Evolutionary conservation across 352 stramenopile species (phyloP), one percentile per base, ranked within the genome.

Genomic region (Peronospora farinosa): DNA sequence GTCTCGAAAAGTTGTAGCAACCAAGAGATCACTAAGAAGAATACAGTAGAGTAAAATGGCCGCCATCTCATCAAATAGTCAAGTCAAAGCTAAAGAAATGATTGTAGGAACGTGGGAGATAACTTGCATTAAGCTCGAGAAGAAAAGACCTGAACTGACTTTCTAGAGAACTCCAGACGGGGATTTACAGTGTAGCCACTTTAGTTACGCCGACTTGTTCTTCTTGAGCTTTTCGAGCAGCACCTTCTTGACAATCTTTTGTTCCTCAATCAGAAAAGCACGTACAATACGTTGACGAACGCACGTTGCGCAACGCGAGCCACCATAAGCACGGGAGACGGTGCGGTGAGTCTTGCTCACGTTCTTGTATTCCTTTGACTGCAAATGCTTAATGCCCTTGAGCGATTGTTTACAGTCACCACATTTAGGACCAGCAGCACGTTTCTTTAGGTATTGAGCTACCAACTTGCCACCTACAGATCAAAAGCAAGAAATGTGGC

Each of bases 241-340:
- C 49, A 99, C 86, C 80, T 98, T 97, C 95, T 99, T 99, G 39
- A 98, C 96, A 64, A 98, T 98, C 93, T 99, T 99, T 72, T 99
- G 95, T 81, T 99, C 96, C 77, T 99, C 96, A 75, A 99, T 96
- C 47, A 99, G 74, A 76, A 99, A 99, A 33, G 96, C 96, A 69
- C 96, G 85, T 33, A 99, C 82, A 69, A 99, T 98, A 54, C 92
- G 80, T 65, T 97, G 65, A 57, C 88, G 92, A 49, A 99, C 93
- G 78, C 95, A 98, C 39, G 49, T 57, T 49, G 82, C 91, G 78
- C 94, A 98, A 57, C 74, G 75, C 37, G 82, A 96, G 63, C 96
- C 96, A 53, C 96, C 96, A 75, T 99, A 99, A 28, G 94, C 92
- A 65, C 96, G 91, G 15, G 84, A 86, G 6, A 99, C 96, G 21